Conservation (phyloP, 2,329 filamentous ascomycete species). For the Hymenoscyphus scutula region DNA sequence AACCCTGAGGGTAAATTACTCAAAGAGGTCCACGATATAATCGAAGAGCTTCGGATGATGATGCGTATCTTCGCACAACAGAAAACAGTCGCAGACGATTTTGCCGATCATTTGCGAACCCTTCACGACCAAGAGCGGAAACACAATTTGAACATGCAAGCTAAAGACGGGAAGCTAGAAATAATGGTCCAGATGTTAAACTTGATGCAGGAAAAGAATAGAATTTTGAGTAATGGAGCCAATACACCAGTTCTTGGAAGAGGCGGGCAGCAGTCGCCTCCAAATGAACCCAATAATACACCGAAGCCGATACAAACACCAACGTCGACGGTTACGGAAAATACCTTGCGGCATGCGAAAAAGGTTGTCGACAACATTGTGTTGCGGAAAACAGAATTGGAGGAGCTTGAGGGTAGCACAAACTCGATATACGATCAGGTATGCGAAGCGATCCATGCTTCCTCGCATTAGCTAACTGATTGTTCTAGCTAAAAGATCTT, state of each 20-base stretch:
- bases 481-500: conserved; percentile 32
- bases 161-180: neutral
- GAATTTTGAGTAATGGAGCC: neutral
- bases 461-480: neutral
- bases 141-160: neutral
- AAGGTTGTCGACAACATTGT: conserved; percentile 2
- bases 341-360: conserved; percentile 9
- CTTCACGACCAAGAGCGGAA: conserved; percentile 10
- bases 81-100: conserved; percentile 13
- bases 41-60: conserved; percentile 48
- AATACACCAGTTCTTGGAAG: neutral
- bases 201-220: neutral
- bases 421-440: conserved; percentile 9
- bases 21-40: conserved; percentile 44
- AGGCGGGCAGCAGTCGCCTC: neutral
- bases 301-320: neutral
- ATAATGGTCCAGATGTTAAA: conserved; percentile 9
- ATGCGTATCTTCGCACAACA: conserved; percentile 38
- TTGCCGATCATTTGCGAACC: conserved; percentile 4
- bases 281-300: neutral
- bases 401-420: conserved; percentile 6
- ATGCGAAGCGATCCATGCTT: neutral
- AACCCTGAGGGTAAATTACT: conserved; percentile 41
- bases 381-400: conserved; percentile 1
- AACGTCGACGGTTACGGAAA: neutral